A percentile compares a stretch with the other conserved stretches of the same genome.
phyloP scores from a whole-genome alignment of 2,329 filamentous ascomycete species.

The Microsporum ferrugineum region DNA sequence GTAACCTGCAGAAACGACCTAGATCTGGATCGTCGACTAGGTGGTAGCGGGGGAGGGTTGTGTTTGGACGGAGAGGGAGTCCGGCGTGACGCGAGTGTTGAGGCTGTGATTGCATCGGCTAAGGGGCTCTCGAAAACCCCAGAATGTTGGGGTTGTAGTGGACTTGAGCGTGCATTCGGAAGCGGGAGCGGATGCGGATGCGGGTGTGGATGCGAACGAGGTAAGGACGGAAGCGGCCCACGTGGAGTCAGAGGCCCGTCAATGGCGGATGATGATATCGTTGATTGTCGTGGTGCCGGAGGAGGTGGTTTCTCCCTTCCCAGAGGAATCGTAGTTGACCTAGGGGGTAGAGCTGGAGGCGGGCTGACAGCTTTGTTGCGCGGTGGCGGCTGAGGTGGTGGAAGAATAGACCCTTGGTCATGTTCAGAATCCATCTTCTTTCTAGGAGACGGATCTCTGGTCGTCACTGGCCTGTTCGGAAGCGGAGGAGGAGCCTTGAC shows the following conservation, averaged over 20 bases:
- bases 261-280: background rate
- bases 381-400: background rate
- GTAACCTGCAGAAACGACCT: slow-evolving; percentile 16
- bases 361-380: slow-evolving; percentile 9
- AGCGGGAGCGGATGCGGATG: background rate
- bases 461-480: background rate
- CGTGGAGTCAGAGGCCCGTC: background rate
- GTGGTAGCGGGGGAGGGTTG: slow-evolving; percentile 28
- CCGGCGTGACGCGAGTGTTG: slow-evolving; percentile 35
- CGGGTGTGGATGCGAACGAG: background rate
- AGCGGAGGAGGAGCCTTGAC: background rate
- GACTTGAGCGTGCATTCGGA: background rate
- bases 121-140: slow-evolving; percentile 19
- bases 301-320: slow-evolving; percentile 1
- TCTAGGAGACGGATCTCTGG: background rate
- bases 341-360: slow-evolving; percentile 5
- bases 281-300: slow-evolving; percentile 1
- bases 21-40: slow-evolving; percentile 27
- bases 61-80: slow-evolving; percentile 29
- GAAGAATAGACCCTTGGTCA: background rate
- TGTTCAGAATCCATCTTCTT: background rate
- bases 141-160: slow-evolving; percentile 1
- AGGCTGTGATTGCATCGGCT: slow-evolving; percentile 38
- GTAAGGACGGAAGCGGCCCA: background rate
- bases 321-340: background rate